Evolutionary conservation across 495 filamentous ascomycete genomes (phyloP).

Genomic region (Pyronema domesticum): DNA sequence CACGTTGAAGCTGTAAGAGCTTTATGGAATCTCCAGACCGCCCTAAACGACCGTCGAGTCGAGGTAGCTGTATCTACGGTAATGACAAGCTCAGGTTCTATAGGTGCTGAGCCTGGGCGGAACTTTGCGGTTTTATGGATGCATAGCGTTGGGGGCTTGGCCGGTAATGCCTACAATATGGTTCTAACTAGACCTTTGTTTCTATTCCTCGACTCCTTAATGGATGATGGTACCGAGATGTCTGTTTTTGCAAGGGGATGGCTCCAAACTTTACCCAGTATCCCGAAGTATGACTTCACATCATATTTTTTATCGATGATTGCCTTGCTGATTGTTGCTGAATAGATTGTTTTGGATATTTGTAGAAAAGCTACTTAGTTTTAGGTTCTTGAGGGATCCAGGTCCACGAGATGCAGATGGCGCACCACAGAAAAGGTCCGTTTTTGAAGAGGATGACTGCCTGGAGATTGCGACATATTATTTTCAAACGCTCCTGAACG

Average conservation of each 20-base stretch:
- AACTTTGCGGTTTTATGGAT: slow-evolving; percentile 63
- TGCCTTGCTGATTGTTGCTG: not conserved
- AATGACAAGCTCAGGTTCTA: slow-evolving; percentile 35
- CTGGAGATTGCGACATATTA: slow-evolving; percentile 63
- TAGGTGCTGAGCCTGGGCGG: slow-evolving; percentile 38
- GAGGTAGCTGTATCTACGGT: slow-evolving; percentile 65
- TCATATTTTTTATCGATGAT: not conserved
- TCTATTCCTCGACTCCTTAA: slow-evolving; percentile 60
- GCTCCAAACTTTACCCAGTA: slow-evolving; percentile 46
- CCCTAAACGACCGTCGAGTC: slow-evolving; percentile 41
- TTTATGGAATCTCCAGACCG: slow-evolving; percentile 66
- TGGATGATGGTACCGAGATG: slow-evolving; percentile 53
- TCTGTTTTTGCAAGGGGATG: slow-evolving; percentile 63
- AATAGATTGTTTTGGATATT: slow-evolving; percentile 39
- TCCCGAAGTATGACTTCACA: not conserved
- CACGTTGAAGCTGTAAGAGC: slow-evolving; percentile 81
- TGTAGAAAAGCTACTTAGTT: slow-evolving; percentile 35
- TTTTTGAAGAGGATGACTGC: slow-evolving; percentile 38
- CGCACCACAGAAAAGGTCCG: slow-evolving; percentile 14
- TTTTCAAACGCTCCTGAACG: slow-evolving; percentile 52
- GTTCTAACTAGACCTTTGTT: slow-evolving; percentile 72
- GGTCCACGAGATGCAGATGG: slow-evolving; percentile 21
- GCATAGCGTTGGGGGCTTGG: slow-evolving; percentile 51
- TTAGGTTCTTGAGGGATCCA: slow-evolving; percentile 32
- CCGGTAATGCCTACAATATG: slow-evolving; percentile 43